Conservation (phyloP, 2,329 filamentous ascomycete species). For the Sordariomycetes sp. region DNA sequence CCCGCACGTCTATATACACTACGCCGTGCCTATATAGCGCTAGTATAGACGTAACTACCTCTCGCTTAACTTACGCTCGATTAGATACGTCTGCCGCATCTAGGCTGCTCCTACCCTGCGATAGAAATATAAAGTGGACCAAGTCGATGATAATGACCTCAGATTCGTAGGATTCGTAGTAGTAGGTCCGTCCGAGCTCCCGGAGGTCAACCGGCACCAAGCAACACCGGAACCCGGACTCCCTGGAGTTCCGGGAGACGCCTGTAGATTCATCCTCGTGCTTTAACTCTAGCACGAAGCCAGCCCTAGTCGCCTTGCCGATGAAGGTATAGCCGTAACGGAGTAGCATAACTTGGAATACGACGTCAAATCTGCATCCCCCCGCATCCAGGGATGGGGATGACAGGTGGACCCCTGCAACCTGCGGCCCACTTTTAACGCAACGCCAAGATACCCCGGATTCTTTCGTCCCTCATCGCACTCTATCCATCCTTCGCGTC, state of each 20-base stretch:
- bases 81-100: background rate
- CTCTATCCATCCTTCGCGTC: background rate
- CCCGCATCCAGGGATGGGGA: too few relatives aligned
- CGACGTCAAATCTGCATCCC: too few relatives aligned
- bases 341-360: too few relatives aligned
- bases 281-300: too few relatives aligned
- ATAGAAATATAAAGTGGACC: background rate
- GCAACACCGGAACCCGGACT: too few relatives aligned
- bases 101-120: background rate
- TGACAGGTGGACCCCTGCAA: too few relatives aligned
- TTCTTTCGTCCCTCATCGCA: background rate
- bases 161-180: constrained; percentile 11
- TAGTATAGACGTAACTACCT: constrained; percentile 8
- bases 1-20: constrained; percentile 11
- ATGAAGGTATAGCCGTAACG: too few relatives aligned
- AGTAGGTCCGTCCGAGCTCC: too few relatives aligned
- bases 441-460: background rate
- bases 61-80: constrained; percentile 6
- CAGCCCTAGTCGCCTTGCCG: too few relatives aligned
- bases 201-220: too few relatives aligned
- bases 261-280: too few relatives aligned
- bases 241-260: too few relatives aligned
- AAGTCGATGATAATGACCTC: background rate
- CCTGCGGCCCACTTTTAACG: background rate
- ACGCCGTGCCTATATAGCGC: constrained; percentile 13